Conservation (phyloP, 305 asterid species). For the Striga hermonthica region DNA sequence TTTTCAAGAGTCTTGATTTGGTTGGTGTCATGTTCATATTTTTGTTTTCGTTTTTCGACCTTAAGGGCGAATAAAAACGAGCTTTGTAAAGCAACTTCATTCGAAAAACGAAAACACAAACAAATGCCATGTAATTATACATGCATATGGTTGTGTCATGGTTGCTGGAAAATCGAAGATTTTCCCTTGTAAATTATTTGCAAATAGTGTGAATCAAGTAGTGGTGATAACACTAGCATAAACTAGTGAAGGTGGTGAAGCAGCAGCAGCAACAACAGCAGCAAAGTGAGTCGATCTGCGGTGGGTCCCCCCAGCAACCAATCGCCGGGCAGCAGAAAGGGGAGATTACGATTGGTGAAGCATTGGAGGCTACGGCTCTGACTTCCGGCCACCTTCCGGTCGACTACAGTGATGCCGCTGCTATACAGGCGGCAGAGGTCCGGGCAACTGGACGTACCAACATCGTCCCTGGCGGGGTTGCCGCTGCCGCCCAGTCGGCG, state of each 20-base stretch:
- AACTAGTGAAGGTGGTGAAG: slow-evolving; percentile 32
- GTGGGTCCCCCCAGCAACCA: background rate
- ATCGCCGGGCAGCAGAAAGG: slow-evolving; percentile 28
- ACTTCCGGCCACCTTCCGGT: slow-evolving; percentile 81
- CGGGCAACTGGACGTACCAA: slow-evolving; percentile 90
- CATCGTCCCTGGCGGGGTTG: slow-evolving; percentile 89
- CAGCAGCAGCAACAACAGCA: slow-evolving; percentile 22
- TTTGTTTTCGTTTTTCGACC: too few species aligned
- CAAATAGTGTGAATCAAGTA: background rate
- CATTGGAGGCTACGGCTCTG: slow-evolving; percentile 83
- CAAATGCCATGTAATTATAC: too few species aligned
- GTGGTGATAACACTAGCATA: background rate
- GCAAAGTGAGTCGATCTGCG: slow-evolving; percentile 4
- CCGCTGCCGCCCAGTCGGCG: slow-evolving; percentile 93
- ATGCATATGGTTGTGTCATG: too few species aligned
- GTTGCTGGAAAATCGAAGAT: too few species aligned
- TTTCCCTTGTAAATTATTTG: background rate
- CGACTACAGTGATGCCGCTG: slow-evolving; percentile 89
- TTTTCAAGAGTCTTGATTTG: too few species aligned
- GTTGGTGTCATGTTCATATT: too few species aligned
- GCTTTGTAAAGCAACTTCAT: too few species aligned
- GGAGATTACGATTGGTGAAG: slow-evolving; percentile 85
- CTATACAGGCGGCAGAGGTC: slow-evolving; percentile 92
- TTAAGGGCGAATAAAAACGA: too few species aligned
- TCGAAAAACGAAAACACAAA: too few species aligned